Base-by-base conservation (phyloP, 1,284 basidiomycete genomes). In the Tetrapyrgos nigripes region DNA sequence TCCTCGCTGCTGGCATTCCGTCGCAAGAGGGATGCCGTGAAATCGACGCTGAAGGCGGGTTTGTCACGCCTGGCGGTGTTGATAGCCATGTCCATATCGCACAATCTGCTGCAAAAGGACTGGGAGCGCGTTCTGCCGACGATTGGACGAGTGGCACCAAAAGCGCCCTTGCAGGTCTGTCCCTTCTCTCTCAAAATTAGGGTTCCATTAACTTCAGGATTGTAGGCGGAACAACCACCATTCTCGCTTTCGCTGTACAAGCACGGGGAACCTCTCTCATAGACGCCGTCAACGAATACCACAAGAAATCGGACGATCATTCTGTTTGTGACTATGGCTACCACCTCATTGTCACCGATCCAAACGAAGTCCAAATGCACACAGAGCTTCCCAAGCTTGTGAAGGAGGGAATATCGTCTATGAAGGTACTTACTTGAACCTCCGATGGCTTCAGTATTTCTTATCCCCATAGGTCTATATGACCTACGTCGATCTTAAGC, bases 241-340 rank as follows among this genome's bases (percentile, higher is more conserved):
- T 67, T 4, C 29, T 67, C 6, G 62, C 66, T 2, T 67, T 67
- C 48, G 66, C 65, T 17, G 58, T 57, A 4, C 66, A 67, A 52
- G 53, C 21, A 26, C 53, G 53, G 10, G 46, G 46, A 13, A 37
- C 28, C 13, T 55, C 53, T 6, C 23, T 57, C 54, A 57, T 37
- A 24, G 47, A 62, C 23, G 59, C 66, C 29, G 56, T 67, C 8
- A 59, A 65, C 9, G 66, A 62, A 5, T 67, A 67, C 37, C 51
- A 57, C 48, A 53, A 57, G 19, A 60, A 62, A 3, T 65, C 66
- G 29, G 53, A 63, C 26, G 64, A 47, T n/a, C 49, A 59, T 21
- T 57, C 66, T 17, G 56, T 62, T 45, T 66, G 65, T 43, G 66
- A 67, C 37, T 67, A 67, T 35, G 63, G 64, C 19, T 66, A 62